Evolutionary conservation across 306 rosid genomes (phyloP), one percentile per base, ranked within the genome.

Genomic region (Benincasa hispida): DNA sequence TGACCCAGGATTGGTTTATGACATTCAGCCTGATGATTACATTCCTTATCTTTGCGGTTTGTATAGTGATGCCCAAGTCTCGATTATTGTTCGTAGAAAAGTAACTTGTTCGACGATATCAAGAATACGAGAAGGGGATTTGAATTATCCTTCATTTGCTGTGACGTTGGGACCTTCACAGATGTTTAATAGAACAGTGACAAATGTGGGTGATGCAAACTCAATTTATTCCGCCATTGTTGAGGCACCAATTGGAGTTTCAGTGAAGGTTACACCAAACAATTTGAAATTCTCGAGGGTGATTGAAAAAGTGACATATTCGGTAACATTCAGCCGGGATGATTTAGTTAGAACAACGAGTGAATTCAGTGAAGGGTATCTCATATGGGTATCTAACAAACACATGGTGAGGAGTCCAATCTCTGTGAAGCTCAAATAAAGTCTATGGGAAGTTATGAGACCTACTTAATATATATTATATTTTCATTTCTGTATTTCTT

Each of bases 171-270:
- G 65, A 32, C 18, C 77, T 5, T 32, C 48, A 8, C 77, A 74
- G 63, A 8, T 65, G 15, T 74, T 53, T n/a, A 74, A 82, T n/a
- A 82, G 94, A 85, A 87, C 96, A 10, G 85, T 90, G 75, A 90
- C 92, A 70, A 92, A 90, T 80, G 96, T 90, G n/a, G 96, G 93
- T 4, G 87, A 79, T 18, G 77, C 87, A 18, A 10, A 75, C 41
- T 92, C 96, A 70, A 67, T 82, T 47, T 88, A 86, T 54, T 82
- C 18, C 24, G 84, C 72, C 78, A 32, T 50, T 53, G 78, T 90
- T 35, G 24, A 0, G 0, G 85, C 85, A 66, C 97, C 97, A 65
- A 78, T 75, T 59, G 96, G 87, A 60, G 89, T 88, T 76, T 61
- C 78, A 25, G 88, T 90, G 77, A 84, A 30, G 34, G 87, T 92